phyloP scores from a whole-genome alignment of 371 early-diverging fungal genomes.

The Edhazardia aedis region DNA sequence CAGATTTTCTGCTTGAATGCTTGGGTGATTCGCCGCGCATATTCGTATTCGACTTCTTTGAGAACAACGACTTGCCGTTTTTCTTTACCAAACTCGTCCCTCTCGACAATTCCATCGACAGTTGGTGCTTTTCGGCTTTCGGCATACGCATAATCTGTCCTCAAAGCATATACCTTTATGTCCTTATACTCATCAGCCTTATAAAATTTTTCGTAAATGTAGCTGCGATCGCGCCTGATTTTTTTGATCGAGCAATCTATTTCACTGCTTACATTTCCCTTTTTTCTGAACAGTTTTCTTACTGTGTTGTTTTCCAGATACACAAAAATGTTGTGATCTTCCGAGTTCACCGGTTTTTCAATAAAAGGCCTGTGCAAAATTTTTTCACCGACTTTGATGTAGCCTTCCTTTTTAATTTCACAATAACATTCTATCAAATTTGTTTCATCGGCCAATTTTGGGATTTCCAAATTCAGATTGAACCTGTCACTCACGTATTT shows the following conservation, averaged over 20 bases:
- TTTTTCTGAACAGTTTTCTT: conserved; percentile 73
- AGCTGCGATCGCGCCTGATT: conserved; percentile 58
- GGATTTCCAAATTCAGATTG: conserved; percentile 12
- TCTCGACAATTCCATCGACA: conserved; percentile 75
- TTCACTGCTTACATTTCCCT: conserved; percentile 77
- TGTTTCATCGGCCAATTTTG: conserved; percentile 1
- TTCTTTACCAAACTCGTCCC: conserved; percentile 85
- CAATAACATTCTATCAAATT: conserved; percentile 39
- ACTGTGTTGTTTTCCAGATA: conserved; percentile 78
- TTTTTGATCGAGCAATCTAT: conserved; percentile 52
- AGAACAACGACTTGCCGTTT: conserved; percentile 65
- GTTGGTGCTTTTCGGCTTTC: conserved; percentile 93
- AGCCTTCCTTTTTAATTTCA: conserved; percentile 51
- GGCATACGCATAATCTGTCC: conserved; percentile 64
- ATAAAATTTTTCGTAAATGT: conserved; percentile 78
- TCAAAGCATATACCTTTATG: conserved; percentile 82
- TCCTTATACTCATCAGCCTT: conserved; percentile 72
- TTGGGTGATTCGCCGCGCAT: conserved; percentile 55
- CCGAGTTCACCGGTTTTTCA: conserved; percentile 80
- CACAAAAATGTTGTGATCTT: conserved; percentile 82
- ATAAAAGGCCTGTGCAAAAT: conserved; percentile 69
- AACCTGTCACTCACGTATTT: conserved; percentile 47
- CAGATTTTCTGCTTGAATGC: conserved; percentile 67
- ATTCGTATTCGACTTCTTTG: conserved; percentile 56
- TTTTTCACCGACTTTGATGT: conserved; percentile 52